Percentiles rank a stretch among this genome's conserved stretches.
Evolutionary conservation across 139 green algal genomes (phyloP).

Genomic region (Closterium sp.): DNA sequence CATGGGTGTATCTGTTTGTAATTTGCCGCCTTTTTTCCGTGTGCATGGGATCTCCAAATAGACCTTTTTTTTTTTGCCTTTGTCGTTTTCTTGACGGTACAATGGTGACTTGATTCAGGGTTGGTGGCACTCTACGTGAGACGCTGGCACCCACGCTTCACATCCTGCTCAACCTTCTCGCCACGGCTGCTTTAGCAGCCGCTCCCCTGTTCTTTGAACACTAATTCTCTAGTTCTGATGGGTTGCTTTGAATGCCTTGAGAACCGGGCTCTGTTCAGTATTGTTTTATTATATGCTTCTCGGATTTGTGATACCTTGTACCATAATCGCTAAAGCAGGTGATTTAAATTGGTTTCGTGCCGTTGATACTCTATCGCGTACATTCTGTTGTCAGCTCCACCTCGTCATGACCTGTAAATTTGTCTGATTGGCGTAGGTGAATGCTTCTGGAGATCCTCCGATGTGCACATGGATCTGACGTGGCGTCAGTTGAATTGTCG

Average conservation of each 20-base stretch:
- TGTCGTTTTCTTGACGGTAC: not conserved
- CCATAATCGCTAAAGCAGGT: no score
- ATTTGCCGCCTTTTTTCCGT: no score
- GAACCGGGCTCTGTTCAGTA: no score
- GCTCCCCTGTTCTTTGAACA: constrained; percentile 51
- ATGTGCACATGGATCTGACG: not conserved
- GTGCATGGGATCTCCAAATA: no score
- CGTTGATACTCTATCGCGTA: not conserved
- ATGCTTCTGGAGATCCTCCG: not conserved
- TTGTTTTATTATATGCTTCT: no score
- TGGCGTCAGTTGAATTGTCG: not conserved
- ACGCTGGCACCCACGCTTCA: constrained; percentile 67
- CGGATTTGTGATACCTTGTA: no score
- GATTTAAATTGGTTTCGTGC: no score
- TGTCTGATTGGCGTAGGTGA: not conserved
- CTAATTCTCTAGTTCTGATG: not conserved
- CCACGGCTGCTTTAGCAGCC: constrained; percentile 67
- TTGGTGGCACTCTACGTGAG: constrained; percentile 57
- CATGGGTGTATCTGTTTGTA: not conserved
- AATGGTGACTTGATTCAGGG: not conserved
- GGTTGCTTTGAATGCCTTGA: no score
- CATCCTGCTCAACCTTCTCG: constrained; percentile 75
- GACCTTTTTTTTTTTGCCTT: no score
- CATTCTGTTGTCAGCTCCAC: not conserved
- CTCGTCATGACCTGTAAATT: not conserved